Percentiles rank a stretch among this genome's conserved stretches.
phyloP scores from a whole-genome alignment of 768 basidiomycete genomes.

The Tricholoma sp. region DNA sequence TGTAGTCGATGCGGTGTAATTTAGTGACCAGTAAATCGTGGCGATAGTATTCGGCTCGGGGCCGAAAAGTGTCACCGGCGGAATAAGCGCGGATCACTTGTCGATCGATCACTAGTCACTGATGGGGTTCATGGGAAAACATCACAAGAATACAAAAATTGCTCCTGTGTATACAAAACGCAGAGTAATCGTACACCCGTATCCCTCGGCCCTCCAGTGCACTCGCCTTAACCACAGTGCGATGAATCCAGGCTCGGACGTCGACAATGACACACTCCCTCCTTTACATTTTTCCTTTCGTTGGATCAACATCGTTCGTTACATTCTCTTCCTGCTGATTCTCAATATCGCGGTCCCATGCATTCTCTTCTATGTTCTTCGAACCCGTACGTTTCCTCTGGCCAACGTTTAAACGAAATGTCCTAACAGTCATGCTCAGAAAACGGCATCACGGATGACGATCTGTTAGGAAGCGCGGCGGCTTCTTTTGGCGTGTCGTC shows the following conservation, averaged over 20 bases:
- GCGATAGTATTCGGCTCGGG: too few species aligned
- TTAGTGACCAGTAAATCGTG: too few species aligned
- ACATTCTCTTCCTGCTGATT: constrained; percentile 20
- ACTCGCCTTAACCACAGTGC: too few species aligned
- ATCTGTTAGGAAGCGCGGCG: constrained; percentile 24
- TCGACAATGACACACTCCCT: neutral
- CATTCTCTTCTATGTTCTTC: constrained; percentile 24
- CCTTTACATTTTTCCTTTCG: neutral
- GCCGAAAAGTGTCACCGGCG: too few species aligned
- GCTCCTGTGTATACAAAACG: too few species aligned
- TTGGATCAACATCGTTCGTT: constrained; percentile 1
- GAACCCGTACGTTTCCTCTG: constrained; percentile 13
- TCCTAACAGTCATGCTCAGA: constrained; percentile 4
- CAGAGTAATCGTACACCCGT: too few species aligned
- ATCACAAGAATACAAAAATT: too few species aligned
- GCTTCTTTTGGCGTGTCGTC: constrained; percentile 26
- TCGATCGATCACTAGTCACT: too few species aligned
- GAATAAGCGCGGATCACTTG: too few species aligned
- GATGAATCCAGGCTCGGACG: neutral
- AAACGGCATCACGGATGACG: constrained; percentile 3
- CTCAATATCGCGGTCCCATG: constrained; percentile 25
- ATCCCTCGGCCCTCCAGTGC: too few species aligned
- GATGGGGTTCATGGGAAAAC: too few species aligned
- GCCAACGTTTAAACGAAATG: constrained; percentile 12
- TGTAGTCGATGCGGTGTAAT: too few species aligned